Evolutionary conservation across 257 asterid species (phyloP).

Genomic region (Solanum sejunctum): DNA sequence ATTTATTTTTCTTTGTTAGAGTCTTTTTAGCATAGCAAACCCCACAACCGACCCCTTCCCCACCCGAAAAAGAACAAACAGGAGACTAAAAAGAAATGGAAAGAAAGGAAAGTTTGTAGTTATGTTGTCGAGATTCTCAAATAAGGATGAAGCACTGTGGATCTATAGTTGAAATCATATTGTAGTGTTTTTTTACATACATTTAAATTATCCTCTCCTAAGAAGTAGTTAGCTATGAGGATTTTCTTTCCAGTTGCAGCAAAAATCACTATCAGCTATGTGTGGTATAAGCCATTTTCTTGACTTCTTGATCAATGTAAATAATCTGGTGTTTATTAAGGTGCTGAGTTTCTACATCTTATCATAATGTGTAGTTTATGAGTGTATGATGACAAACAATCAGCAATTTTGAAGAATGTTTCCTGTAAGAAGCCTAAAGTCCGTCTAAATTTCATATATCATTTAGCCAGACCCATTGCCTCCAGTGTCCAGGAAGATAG

Average conservation of each 20-base stretch:
- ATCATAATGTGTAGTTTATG: not conserved
- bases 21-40: not conserved
- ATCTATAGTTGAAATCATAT: not conserved
- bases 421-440: not conserved
- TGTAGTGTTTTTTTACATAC: not conserved
- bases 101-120: not conserved
- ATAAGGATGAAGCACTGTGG: not conserved
- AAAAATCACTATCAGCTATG: not conserved
- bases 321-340: not conserved
- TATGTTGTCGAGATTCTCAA: not conserved
- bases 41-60: not conserved
- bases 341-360: not conserved
- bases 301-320: not conserved
- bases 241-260: not conserved
- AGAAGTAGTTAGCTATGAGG: not conserved
- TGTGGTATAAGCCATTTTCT: not conserved
- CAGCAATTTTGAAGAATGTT: not conserved
- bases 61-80: not conserved
- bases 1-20: not conserved
- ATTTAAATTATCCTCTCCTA: not conserved
- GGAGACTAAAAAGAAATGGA: not conserved
- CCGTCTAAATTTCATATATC: not conserved
- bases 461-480: not conserved
- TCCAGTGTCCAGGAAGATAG: not conserved
- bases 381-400: not conserved